phyloP scores from a whole-genome alignment of 345 rosid species.

The Garcia nutans region DNA sequence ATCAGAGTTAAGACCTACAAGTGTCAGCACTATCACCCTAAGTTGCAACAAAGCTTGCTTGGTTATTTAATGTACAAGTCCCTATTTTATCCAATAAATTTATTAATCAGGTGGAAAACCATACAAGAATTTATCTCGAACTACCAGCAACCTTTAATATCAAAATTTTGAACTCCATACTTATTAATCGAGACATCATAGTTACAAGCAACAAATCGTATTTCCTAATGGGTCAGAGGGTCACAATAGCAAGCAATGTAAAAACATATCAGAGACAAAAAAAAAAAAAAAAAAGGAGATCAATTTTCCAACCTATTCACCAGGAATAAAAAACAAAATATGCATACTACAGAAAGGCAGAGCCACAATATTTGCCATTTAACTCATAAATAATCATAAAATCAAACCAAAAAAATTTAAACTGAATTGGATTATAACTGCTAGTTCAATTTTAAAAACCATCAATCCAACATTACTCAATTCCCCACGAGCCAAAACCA shows the following conservation, averaged over 20 bases:
- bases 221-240: not conserved
- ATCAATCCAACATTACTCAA: not conserved
- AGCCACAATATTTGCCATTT: not conserved
- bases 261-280: not conserved
- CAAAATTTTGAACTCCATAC: not conserved
- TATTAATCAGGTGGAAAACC: not conserved
- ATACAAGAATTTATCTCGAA: not conserved
- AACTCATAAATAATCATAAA: not conserved
- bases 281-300: no score
- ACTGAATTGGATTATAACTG: not conserved
- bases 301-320: not conserved
- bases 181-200: not conserved
- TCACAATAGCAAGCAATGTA: not conserved
- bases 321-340: not conserved
- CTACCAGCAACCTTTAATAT: not conserved
- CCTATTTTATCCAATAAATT: not conserved
- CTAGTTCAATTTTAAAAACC: not conserved
- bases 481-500: not conserved
- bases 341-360: not conserved
- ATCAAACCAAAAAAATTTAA: not conserved
- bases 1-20: not conserved
- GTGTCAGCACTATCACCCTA: not conserved
- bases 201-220: not conserved
- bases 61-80: not conserved
- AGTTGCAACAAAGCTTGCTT: not conserved